Evolutionary conservation across 2,329 filamentous ascomycete genomes (phyloP).

Genomic region (Zymoseptoria tritici): DNA sequence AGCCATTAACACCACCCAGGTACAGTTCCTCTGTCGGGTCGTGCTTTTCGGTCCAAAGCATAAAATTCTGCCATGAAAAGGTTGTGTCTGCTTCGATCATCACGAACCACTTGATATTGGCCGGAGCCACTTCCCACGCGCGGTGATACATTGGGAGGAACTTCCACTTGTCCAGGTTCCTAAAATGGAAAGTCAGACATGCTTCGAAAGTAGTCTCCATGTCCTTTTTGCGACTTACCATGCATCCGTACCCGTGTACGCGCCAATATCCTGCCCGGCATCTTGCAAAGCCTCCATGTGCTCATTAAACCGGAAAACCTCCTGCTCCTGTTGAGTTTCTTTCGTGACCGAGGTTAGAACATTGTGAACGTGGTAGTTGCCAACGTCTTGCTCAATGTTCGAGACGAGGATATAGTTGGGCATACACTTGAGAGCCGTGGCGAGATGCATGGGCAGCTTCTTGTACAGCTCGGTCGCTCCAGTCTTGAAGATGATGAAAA

Average conservation of each 20-base stretch:
- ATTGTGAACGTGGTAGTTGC: conserved; percentile 33
- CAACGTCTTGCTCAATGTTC: conserved; percentile 43
- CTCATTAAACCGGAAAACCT: conserved; percentile 29
- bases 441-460: conserved; percentile 51
- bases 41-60: conserved; percentile 45
- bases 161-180: conserved; percentile 48
- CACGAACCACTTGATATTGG: conserved; percentile 47
- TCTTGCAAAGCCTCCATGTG: conserved; percentile 26
- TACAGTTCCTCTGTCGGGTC: conserved; percentile 41
- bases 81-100: conserved; percentile 52
- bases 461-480: conserved; percentile 51
- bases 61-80: conserved; percentile 39
- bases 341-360: conserved; percentile 27
- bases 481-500: conserved; percentile 53
- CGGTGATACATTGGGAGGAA: conserved; percentile 50
- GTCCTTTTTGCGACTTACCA: conserved; percentile 25
- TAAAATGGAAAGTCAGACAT: not conserved
- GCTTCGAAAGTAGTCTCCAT: not conserved
- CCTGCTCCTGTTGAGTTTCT: conserved; percentile 23
- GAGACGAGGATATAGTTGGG: conserved; percentile 42
- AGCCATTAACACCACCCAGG: conserved; percentile 39
- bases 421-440: conserved; percentile 47
- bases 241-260: conserved; percentile 32
- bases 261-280: conserved; percentile 27
- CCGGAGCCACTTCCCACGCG: conserved; percentile 41